These are phyloP conservation scores for Nymphaea colorata DNA, from an alignment of 164 flowering plant genomes.

Conservation along the genomic window DNA sequence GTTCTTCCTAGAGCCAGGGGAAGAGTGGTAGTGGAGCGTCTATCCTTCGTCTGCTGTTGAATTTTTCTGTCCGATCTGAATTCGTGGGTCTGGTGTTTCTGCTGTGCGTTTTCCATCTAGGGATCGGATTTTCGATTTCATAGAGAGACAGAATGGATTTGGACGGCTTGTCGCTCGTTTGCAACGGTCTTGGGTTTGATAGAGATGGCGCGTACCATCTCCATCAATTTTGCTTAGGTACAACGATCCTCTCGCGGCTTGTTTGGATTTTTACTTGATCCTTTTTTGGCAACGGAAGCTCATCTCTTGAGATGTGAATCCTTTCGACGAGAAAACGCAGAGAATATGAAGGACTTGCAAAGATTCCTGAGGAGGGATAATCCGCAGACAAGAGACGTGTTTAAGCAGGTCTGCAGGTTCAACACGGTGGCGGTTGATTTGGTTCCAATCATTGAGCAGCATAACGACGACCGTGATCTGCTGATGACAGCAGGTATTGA, in stretches of 20 bases:
- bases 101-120: no score
- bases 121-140: no score
- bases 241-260: neutral
- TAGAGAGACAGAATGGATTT: conserved; percentile 14
- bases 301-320: neutral
- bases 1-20: no score
- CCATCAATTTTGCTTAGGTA: conserved; percentile 59
- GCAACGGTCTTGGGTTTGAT: conserved; percentile 54
- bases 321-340: conserved; percentile 19
- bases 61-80: no score
- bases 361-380: conserved; percentile 87
- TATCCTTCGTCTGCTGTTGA: no score
- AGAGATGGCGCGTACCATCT: conserved; percentile 52
- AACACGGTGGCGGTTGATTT: conserved; percentile 58
- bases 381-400: conserved; percentile 69
- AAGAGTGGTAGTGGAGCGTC: no score
- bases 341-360: conserved; percentile 84
- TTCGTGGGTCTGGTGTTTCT: no score
- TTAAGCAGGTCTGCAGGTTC: conserved; percentile 92
- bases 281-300: neutral
- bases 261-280: neutral
- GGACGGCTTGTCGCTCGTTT: conserved; percentile 60
- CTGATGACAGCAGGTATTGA: conserved; percentile 62
- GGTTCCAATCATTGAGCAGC: conserved; percentile 70
- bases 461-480: conserved; percentile 51